Percentiles rank a stretch among this genome's conserved stretches.
These are phyloP conservation scores for Pythium dissotocum DNA, from an alignment of 352 stramenopile species.

Conservation along the genomic window DNA sequence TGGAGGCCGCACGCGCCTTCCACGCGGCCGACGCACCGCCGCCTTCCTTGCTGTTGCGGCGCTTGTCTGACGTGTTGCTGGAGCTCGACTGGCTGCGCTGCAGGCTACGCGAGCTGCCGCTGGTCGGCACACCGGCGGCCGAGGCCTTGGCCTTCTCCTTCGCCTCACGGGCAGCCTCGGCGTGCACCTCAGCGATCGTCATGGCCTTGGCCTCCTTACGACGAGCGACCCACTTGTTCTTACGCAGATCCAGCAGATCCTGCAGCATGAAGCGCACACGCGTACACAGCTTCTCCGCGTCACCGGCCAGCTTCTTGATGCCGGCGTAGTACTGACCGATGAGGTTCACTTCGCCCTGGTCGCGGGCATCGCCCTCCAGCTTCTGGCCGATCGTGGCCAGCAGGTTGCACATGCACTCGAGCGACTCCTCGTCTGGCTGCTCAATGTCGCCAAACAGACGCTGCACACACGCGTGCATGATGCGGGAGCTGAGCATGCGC, in stretches of 20 bases:
- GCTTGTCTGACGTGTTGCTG: conserved; percentile 37
- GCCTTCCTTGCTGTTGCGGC: conserved; percentile 31
- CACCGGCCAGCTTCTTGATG: conserved; percentile 67
- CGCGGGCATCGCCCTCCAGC: conserved; percentile 67
- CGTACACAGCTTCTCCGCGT: conserved; percentile 69
- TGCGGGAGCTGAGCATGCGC: conserved; percentile 93
- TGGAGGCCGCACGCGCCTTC: conserved; percentile 48
- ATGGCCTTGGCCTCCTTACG: conserved; percentile 85
- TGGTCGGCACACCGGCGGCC: conserved; percentile 15
- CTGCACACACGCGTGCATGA: conserved; percentile 93
- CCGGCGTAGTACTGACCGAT: conserved; percentile 72
- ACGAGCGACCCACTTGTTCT: conserved; percentile 72
- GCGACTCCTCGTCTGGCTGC: conserved; percentile 92
- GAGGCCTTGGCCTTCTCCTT: conserved; percentile 67
- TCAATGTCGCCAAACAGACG: conserved; percentile 77
- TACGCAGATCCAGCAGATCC: conserved; percentile 74
- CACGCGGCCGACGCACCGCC: conserved; percentile 56
- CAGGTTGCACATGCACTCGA: conserved; percentile 95
- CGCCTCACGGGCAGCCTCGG: conserved; percentile 66
- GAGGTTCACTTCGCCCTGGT: conserved; percentile 52
- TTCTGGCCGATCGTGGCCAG: conserved; percentile 92
- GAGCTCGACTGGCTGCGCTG: conserved; percentile 71
- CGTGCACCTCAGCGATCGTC: conserved; percentile 82
- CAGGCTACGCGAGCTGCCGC: conserved; percentile 36
- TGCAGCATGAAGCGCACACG: conserved; percentile 86